These are phyloP conservation scores for Termitomyces sp. DNA, from an alignment of 768 basidiomycete species.

Conservation along the genomic window DNA sequence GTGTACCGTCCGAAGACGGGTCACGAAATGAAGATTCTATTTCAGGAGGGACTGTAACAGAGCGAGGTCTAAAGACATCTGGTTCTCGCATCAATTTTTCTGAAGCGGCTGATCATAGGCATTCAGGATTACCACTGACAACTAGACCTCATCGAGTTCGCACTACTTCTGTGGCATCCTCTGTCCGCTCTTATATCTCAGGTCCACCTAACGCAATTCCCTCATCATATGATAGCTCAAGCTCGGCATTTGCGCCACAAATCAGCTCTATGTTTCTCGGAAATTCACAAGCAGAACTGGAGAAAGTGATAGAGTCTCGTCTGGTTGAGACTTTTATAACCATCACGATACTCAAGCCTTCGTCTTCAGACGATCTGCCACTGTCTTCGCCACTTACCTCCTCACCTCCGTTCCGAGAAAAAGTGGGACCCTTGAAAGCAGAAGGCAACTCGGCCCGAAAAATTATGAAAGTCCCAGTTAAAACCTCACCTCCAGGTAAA, in stretches of 20 bases:
- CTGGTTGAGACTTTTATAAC: conserved; percentile 76
- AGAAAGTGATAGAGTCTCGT: conserved; percentile 66
- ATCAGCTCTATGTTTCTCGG: conserved; percentile 40
- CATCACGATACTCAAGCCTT: conserved; percentile 35
- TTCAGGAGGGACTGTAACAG: conserved; percentile 18
- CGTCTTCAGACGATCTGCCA: not conserved
- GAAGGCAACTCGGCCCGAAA: conserved; percentile 15
- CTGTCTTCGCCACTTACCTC: conserved; percentile 4
- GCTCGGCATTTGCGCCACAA: conserved; percentile 17
- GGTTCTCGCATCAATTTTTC: conserved; percentile 40
- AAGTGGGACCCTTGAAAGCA: conserved; percentile 9
- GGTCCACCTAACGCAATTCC: conserved; percentile 15
- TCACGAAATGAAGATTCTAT: conserved; percentile 22
- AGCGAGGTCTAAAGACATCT: conserved; percentile 37
- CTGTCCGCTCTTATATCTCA: conserved; percentile 28
- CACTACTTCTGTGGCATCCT: conserved; percentile 53
- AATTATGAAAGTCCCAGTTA: conserved; percentile 13
- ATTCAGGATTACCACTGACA: conserved; percentile 24
- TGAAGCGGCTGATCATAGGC: conserved; percentile 14
- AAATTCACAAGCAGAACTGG: conserved; percentile 63
- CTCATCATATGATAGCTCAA: conserved; percentile 13
- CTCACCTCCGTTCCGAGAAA: not conserved
- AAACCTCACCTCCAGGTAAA: conserved; percentile 19
- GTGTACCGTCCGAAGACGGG: conserved; percentile 41
- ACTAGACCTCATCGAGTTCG: conserved; percentile 38